These are phyloP conservation scores for Larix kaempferi DNA, from an alignment of 75 land plant species.

Conservation along the genomic window DNA sequence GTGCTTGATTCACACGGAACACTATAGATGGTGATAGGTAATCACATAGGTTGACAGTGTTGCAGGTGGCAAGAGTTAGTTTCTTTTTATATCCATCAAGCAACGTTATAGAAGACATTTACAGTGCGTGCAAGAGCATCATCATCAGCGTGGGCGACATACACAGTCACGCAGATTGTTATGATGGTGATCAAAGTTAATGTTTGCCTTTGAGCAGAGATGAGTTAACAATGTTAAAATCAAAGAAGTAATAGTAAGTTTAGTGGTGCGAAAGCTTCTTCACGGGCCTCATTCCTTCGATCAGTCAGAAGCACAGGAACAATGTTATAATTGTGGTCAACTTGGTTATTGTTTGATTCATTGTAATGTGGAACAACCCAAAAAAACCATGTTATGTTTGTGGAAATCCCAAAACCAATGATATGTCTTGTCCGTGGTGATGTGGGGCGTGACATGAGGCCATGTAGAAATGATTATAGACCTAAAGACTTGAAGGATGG, in stretches of 20 bases:
- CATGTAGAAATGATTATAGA: conserved; percentile 43
- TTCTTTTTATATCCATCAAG: too few relatives aligned
- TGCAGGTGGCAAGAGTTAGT: too few relatives aligned
- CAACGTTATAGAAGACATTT: too few relatives aligned
- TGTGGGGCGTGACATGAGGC: conserved; percentile 64
- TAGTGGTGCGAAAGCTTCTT: conserved; percentile 34
- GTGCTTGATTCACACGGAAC: too few relatives aligned
- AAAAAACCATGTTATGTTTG: too few relatives aligned
- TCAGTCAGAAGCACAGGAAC: conserved; percentile 44
- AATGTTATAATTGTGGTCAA: conserved; percentile 82
- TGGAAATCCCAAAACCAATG: not conserved
- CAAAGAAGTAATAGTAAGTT: conserved; percentile 12
- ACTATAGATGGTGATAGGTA: too few relatives aligned
- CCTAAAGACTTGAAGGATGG: conserved; percentile 66
- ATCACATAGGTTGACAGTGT: too few relatives aligned
- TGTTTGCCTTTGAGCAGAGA: not conserved
- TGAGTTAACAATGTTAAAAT: conserved; percentile 2
- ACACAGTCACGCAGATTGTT: too few relatives aligned
- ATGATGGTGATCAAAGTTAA: not conserved
- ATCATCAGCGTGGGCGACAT: too few relatives aligned
- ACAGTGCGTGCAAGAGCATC: too few relatives aligned
- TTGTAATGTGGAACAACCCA: not conserved
- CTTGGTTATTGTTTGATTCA: conserved; percentile 53
- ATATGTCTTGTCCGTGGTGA: conserved; percentile 63
- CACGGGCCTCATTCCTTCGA: conserved; percentile 88